These are phyloP conservation scores for Dalbergia oliveri DNA, from an alignment of 306 rosid species.

Conservation along the genomic window DNA sequence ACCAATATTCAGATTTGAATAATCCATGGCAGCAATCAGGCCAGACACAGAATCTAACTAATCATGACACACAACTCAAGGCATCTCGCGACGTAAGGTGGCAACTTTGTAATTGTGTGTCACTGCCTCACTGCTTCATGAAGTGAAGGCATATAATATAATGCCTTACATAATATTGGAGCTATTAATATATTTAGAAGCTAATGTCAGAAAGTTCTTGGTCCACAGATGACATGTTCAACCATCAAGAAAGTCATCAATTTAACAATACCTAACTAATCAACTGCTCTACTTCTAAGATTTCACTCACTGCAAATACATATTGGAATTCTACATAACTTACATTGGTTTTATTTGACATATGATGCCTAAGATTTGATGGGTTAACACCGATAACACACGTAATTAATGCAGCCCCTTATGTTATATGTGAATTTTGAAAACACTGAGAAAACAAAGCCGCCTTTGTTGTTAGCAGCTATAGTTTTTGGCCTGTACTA, in stretches of 20 bases:
- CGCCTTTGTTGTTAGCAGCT: too few relatives aligned
- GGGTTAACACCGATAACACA: too few relatives aligned
- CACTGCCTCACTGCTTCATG: constrained; percentile 40
- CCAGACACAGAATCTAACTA: constrained; percentile 49
- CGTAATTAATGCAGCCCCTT: too few relatives aligned
- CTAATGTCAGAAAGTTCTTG: constrained; percentile 31
- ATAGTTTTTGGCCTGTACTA: too few relatives aligned
- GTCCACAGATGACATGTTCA: constrained; percentile 3
- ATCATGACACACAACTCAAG: constrained; percentile 87
- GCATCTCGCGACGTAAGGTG: constrained; percentile 99
- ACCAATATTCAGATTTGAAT: constrained; percentile 53
- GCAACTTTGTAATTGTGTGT: constrained; percentile 74
- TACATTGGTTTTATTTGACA: not conserved
- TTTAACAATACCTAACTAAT: not conserved
- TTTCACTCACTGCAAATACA: not conserved
- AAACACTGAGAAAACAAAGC: too few relatives aligned
- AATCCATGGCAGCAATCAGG: constrained; percentile 56
- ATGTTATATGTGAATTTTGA: too few relatives aligned
- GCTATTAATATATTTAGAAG: constrained; percentile 11
- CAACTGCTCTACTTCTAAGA: not conserved
- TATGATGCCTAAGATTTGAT: too few relatives aligned
- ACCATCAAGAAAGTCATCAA: not conserved
- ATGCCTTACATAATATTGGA: constrained; percentile 24
- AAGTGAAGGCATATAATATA: constrained; percentile 38
- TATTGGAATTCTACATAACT: constrained; percentile 2